These are phyloP conservation scores for Colletotrichum costaricense DNA, from an alignment of 2,329 filamentous ascomycete genomes.

Conservation along the genomic window DNA sequence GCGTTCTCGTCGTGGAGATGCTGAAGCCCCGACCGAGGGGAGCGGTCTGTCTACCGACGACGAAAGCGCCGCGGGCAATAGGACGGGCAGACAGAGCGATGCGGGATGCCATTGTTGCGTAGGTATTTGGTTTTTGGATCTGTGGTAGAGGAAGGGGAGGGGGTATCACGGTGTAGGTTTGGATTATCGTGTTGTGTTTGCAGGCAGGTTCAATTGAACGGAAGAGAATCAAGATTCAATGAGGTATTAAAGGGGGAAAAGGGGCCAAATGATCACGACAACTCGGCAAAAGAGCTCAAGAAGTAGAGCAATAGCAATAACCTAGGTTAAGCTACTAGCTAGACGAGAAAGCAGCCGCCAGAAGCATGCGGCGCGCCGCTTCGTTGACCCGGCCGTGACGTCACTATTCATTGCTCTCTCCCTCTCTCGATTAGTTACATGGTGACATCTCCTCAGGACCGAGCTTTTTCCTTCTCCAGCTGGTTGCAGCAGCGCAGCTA, in stretches of 20 bases:
- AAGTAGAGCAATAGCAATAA: not conserved
- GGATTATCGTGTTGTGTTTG: not conserved
- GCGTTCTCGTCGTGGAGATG: slow-evolving; percentile 42
- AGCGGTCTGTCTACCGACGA: slow-evolving; percentile 40
- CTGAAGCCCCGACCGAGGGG: slow-evolving; percentile 38
- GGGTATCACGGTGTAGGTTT: not conserved
- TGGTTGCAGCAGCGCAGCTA: not conserved
- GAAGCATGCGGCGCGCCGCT: not conserved
- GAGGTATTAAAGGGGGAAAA: no score
- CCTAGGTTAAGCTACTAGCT: not conserved
- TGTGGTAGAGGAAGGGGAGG: no score
- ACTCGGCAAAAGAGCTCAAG: not conserved
- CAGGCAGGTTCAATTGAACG: not conserved
- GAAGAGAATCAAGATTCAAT: no score
- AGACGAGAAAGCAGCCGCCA: not conserved
- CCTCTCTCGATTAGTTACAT: not conserved
- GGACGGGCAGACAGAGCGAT: slow-evolving; percentile 40
- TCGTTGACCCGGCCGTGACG: slow-evolving; percentile 28
- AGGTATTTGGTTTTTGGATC: not conserved
- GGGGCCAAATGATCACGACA: not conserved
- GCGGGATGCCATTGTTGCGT: slow-evolving; percentile 45
- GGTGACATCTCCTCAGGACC: slow-evolving; percentile 21
- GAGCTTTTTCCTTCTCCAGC: not conserved
- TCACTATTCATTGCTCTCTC: slow-evolving; percentile 8
- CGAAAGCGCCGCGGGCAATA: slow-evolving; percentile 39